These are phyloP conservation scores for Galeopsis tetrahit DNA, from an alignment of 257 asterid genomes.

Conservation along the genomic window DNA sequence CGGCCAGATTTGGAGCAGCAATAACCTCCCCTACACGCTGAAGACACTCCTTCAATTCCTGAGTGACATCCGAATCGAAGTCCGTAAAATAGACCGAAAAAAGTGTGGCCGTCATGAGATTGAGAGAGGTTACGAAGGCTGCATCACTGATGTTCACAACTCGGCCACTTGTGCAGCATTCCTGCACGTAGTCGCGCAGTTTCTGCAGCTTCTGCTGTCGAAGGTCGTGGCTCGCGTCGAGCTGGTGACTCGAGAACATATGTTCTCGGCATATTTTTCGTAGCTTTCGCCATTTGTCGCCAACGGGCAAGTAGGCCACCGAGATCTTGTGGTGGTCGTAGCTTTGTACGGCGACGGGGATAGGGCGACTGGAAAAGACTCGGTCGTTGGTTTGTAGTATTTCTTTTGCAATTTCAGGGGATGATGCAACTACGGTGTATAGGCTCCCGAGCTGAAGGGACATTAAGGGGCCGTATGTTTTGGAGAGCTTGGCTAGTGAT, in stretches of 20 bases:
- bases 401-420: slow-evolving; percentile 31
- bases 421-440: slow-evolving; percentile 28
- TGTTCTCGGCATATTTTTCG: slow-evolving; percentile 30
- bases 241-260: slow-evolving; percentile 19
- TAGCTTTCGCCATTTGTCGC: slow-evolving; percentile 19
- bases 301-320: slow-evolving; percentile 31
- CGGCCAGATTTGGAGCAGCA: slow-evolving; percentile 12
- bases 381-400: slow-evolving; percentile 24
- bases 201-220: slow-evolving; percentile 32
- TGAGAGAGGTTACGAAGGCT: slow-evolving; percentile 35
- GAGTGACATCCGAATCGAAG: slow-evolving; percentile 17
- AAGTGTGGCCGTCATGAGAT: slow-evolving; percentile 30
- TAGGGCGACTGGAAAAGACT: slow-evolving; percentile 17
- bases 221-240: slow-evolving; percentile 36
- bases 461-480: slow-evolving; percentile 37
- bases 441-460: slow-evolving; percentile 37
- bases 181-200: slow-evolving; percentile 16
- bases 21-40: background rate
- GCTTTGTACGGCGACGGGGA: background rate
- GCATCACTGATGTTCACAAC: slow-evolving; percentile 29
- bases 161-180: background rate
- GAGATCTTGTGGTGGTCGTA: slow-evolving; percentile 28
- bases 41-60: slow-evolving; percentile 32
- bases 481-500: slow-evolving; percentile 9
- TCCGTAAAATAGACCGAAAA: slow-evolving; percentile 33